These are phyloP conservation scores for Chimonanthus praecox DNA, from an alignment of 164 flowering plant genomes.

Conservation along the genomic window DNA sequence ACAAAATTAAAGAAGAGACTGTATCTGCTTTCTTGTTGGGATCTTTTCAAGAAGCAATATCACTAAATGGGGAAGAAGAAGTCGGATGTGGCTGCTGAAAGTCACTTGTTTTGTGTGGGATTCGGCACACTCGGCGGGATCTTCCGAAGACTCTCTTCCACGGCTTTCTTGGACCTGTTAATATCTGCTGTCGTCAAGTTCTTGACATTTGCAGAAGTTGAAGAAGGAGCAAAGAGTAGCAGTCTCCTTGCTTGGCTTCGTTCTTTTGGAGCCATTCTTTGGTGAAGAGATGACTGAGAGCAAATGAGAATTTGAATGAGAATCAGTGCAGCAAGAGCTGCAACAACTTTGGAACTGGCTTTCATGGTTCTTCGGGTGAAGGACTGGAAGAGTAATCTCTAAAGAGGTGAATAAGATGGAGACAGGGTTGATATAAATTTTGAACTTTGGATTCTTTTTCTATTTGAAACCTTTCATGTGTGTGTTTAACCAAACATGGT, in stretches of 20 bases:
- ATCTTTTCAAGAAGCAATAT: not conserved
- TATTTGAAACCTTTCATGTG: not conserved
- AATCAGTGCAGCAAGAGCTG: slow-evolving; percentile 22
- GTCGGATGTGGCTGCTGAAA: not conserved
- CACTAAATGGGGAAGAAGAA: not conserved
- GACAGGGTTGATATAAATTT: not conserved
- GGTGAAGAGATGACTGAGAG: slow-evolving; percentile 16
- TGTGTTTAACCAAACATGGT: not conserved
- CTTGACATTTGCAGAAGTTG: slow-evolving; percentile 12
- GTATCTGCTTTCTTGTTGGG: not conserved
- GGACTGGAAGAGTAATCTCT: not conserved
- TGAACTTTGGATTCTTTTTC: not conserved
- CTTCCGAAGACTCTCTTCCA: slow-evolving; percentile 44
- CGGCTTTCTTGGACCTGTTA: slow-evolving; percentile 45
- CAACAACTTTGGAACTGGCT: slow-evolving; percentile 15
- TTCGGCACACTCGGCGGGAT: slow-evolving; percentile 42
- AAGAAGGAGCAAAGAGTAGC: not conserved
- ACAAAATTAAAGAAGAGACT: slow-evolving; percentile 5
- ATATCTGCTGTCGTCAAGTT: slow-evolving; percentile 16
- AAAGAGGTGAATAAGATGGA: not conserved
- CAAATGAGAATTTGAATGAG: slow-evolving; percentile 13
- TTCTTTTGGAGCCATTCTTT: not conserved
- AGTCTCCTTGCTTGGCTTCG: slow-evolving; percentile 25
- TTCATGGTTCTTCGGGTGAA: slow-evolving; percentile 16
- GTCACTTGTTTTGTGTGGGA: slow-evolving; percentile 48